Evolutionary conservation across 2,329 filamentous ascomycete species (phyloP).

Genomic region (Epichloe sp.): DNA sequence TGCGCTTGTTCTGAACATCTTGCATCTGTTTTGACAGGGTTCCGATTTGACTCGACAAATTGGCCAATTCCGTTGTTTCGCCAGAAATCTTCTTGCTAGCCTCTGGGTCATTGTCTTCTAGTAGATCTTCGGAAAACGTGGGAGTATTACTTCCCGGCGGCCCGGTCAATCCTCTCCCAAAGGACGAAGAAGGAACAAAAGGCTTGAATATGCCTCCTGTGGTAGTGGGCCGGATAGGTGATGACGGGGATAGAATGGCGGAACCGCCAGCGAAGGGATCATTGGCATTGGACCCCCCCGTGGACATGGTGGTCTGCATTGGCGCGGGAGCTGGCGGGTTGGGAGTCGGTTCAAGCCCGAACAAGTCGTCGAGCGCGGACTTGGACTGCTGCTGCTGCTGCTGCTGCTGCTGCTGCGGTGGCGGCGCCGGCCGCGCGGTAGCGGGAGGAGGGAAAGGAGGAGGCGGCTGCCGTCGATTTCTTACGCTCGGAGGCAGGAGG

Average conservation of each 20-base stretch:
- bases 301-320: conserved; percentile 50
- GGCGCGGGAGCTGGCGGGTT: conserved; percentile 39
- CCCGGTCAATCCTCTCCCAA: conserved; percentile 68
- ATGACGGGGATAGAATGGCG: conserved; percentile 35
- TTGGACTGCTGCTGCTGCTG: conserved; percentile 41
- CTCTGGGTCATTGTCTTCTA: conserved; percentile 84
- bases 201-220: conserved; percentile 59
- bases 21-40: conserved; percentile 89
- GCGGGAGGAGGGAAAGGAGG: conserved; percentile 26
- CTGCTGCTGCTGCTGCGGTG: conserved; percentile 20
- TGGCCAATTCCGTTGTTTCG: conserved; percentile 86
- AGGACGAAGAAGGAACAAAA: conserved; percentile 84
- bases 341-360: conserved; percentile 61
- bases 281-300: conserved; percentile 59
- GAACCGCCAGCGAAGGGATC: conserved; percentile 49
- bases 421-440: conserved; percentile 35
- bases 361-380: conserved; percentile 85
- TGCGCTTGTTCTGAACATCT: conserved; percentile 74
- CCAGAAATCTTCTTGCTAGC: conserved; percentile 76
- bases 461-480: conserved; percentile 32
- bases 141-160: conserved; percentile 57
- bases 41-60: conserved; percentile 89
- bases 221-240: conserved; percentile 37
- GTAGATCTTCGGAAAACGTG: conserved; percentile 56
- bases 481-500: conserved; percentile 76